A percentile compares a stretch with the other conserved stretches of the same genome.
phyloP scores from a whole-genome alignment of 2,329 filamentous ascomycete genomes.

The Apiospora koreana region DNA sequence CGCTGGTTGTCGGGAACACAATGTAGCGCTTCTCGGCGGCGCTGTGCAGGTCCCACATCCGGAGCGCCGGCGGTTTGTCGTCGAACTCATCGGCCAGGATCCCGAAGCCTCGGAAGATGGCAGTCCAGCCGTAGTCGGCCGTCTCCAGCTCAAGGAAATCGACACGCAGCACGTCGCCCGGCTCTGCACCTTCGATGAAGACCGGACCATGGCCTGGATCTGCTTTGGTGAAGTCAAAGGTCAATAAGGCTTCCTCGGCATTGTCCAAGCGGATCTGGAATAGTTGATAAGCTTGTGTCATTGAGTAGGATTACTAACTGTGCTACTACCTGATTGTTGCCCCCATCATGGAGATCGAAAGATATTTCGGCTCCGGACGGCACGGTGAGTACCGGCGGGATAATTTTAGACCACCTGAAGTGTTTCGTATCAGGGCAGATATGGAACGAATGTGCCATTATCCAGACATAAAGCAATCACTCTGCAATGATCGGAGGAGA shows the following conservation, averaged over 20 bases:
- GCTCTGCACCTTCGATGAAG: constrained; percentile 47
- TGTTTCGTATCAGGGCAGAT: constrained; percentile 26
- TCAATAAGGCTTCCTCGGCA: constrained; percentile 38
- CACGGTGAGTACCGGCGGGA: constrained; percentile 46
- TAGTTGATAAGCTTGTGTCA: not conserved
- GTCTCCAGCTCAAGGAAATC: constrained; percentile 48
- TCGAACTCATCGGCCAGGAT: constrained; percentile 50
- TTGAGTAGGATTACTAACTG: not conserved
- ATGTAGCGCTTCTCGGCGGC: constrained; percentile 36
- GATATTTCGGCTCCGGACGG: constrained; percentile 47
- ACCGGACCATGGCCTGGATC: constrained; percentile 55
- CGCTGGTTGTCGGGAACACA: constrained; percentile 19
- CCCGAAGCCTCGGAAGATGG: constrained; percentile 51
- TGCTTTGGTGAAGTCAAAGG: constrained; percentile 41
- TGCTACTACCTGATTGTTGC: constrained; percentile 37
- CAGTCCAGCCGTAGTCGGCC: constrained; percentile 53
- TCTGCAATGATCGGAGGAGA: not conserved
- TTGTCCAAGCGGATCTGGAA: constrained; percentile 45
- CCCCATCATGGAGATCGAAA: constrained; percentile 52
- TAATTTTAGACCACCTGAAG: constrained; percentile 49
- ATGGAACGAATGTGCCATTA: constrained; percentile 4
- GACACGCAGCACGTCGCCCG: constrained; percentile 53
- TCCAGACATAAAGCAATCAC: not conserved
- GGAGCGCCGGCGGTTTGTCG: constrained; percentile 36
- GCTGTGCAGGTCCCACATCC: constrained; percentile 47